phyloP scores from a whole-genome alignment of 495 filamentous ascomycete genomes.

The Penicillium macrosclerotiorum region DNA sequence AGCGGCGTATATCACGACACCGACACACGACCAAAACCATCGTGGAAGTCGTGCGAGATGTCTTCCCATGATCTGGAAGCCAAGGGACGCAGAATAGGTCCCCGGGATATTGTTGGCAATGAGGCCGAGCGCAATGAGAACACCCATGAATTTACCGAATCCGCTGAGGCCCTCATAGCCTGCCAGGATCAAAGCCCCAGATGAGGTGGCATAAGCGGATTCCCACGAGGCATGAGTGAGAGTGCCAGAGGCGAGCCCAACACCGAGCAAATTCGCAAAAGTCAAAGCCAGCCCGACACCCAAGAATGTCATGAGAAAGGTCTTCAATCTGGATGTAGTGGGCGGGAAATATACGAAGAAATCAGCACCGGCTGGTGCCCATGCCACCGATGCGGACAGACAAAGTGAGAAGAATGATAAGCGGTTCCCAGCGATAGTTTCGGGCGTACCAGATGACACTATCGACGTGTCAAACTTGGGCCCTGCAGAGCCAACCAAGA shows the following conservation, averaged over 20 bases:
- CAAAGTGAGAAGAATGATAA: slow-evolving; percentile 64
- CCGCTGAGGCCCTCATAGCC: slow-evolving; percentile 53
- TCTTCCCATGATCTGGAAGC: slow-evolving; percentile 55
- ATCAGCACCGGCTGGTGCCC: slow-evolving; percentile 47
- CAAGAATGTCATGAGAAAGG: slow-evolving; percentile 39
- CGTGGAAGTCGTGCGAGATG: slow-evolving; percentile 46
- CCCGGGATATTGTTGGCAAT: slow-evolving; percentile 65
- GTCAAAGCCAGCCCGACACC: slow-evolving; percentile 49
- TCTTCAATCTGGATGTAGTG: slow-evolving; percentile 35
- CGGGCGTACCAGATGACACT: slow-evolving; percentile 21
- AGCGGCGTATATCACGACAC: slow-evolving; percentile 52
- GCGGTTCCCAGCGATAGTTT: slow-evolving; percentile 48
- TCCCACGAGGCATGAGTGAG: slow-evolving; percentile 46
- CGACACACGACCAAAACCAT: slow-evolving; percentile 47
- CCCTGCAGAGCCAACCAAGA: slow-evolving; percentile 60
- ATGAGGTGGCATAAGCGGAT: slow-evolving; percentile 51
- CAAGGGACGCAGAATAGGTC: slow-evolving; percentile 58
- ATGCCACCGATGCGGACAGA: slow-evolving; percentile 51
- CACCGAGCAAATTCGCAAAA: slow-evolving; percentile 60
- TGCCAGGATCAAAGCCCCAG: slow-evolving; percentile 61
- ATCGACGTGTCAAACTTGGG: slow-evolving; percentile 53
- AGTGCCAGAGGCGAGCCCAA: slow-evolving; percentile 63
- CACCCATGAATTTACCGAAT: slow-evolving; percentile 64
- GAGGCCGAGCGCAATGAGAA: slow-evolving; percentile 61
- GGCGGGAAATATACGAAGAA: slow-evolving; percentile 54